Evolutionary conservation across 352 stramenopile species (phyloP), one percentile per base, ranked within the genome.

Genomic region (Globisporangium megalacanthum): DNA sequence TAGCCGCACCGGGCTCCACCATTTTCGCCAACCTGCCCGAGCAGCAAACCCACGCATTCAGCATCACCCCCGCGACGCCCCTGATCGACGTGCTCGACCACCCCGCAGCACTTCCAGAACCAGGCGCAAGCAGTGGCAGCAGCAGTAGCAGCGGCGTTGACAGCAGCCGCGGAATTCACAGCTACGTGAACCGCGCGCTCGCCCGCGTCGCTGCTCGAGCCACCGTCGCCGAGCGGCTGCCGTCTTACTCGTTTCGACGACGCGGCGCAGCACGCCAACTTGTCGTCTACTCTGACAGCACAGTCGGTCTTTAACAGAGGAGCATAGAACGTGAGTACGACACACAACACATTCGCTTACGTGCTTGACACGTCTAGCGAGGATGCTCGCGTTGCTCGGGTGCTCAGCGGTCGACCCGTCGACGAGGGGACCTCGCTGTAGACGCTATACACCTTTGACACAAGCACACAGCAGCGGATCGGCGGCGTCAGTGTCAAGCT

Each of bases 251-350:
- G 6, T 56, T 25, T 39, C 10, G 47, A 0, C 25, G 47, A 2
- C 48, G 56, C 1, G 47, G 58, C 17, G 0, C 47, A 69, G 41
- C 58, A 66, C 54, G 42, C 54, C 6, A 67, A 68, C 19, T 49
- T 10, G 9, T 56, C 41, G 1, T 55, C 60, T 1, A 22, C 39
- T 1, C 20, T 63, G 14, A 62, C n/a, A n/a, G n/a, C n/a, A n/a
- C 56, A 72, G 37, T 76, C 64, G 65, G 72, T 70, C 14, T 60
- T 65, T 20, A 62, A 76, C 17, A 62, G 58, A 0, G 65, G 64
- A 0, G 56, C 56, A 0, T 76, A 59, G 64, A 72, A 64, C 35
- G 54, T 74, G 31, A 45, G 46, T 0, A 25, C 57, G 0, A 69
- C 60, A 36, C 62, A 66, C 48, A 73, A 76, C 33, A 60, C 47